Conservation (phyloP, 257 asterid genomes). For the Oldenlandia corymbosa region DNA sequence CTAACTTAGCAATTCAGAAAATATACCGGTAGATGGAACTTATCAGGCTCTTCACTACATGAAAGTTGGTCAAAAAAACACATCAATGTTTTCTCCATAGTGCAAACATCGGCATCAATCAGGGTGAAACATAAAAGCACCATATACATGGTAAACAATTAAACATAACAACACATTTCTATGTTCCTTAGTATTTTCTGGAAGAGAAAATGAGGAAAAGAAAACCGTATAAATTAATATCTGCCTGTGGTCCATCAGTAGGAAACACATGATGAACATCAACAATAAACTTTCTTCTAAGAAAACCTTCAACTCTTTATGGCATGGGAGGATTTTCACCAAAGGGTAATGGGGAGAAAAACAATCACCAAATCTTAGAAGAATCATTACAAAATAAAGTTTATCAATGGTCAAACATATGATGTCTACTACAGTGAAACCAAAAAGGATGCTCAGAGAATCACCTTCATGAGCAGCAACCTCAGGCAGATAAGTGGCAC, state of each 20-base stretch:
- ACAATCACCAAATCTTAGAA: not conserved
- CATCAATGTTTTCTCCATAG: not conserved
- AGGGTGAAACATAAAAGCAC: not conserved
- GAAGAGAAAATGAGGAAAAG: not conserved
- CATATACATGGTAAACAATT: not conserved
- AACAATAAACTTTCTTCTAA: not conserved
- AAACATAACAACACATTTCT: not conserved
- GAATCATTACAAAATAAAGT: not conserved
- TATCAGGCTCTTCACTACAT: not conserved
- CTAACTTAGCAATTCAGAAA: not conserved
- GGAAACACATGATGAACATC: not conserved
- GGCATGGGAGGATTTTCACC: not conserved
- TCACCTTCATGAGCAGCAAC: constrained; percentile 97
- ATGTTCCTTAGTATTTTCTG: not conserved
- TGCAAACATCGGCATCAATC: not conserved
- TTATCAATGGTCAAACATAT: not conserved
- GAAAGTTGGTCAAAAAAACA: too few relatives aligned
- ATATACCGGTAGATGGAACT: too few relatives aligned
- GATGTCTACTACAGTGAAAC: not conserved
- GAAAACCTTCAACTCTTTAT: not conserved
- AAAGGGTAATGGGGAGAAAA: not conserved
- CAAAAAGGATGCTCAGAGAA: constrained; percentile 7
- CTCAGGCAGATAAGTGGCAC: constrained; percentile 97
- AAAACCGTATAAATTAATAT: not conserved
- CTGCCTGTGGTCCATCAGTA: not conserved